Evolutionary conservation across 805 yeast species (phyloP), one percentile per base, ranked within the genome.

Genomic region (Isabelozyma heimii): DNA sequence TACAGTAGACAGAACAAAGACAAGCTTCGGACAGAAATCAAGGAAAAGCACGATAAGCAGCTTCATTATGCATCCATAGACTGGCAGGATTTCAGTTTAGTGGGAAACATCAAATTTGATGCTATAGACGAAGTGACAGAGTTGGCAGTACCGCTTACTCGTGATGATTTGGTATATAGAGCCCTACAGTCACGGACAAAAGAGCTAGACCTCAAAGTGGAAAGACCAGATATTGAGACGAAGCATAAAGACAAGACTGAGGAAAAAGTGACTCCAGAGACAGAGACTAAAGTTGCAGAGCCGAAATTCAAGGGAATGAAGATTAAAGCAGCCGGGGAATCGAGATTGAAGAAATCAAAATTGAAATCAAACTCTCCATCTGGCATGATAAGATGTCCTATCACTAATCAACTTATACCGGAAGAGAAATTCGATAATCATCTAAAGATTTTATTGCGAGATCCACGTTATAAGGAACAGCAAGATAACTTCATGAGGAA

Each of bases 21-120:
- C 7, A 61, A 57, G 17, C 33, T 46, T 4, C 56, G 50, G 64
- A 53, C 52, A 5, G 74, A 56, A 66, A 68, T 51, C 52, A 63
- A 47, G 45, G 65, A 61, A 42, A 54, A 63, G 42, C 76, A 79
- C 38, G 76, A 75, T 49, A 53, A 58, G 26, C 68, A 66, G 48
- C 54, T 82, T 5, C 84, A 79, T 40, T 89, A 77, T 66, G 89
- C 91, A 0, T 79, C 87, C 8, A 84, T 90, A 17, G 91, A 91
- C 66, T 92, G 99, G 99, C 84, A 84, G 48, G 89, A 87, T 52
- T 92, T 91, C 60, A 73, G 77, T 2, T 73, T 89, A 14, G 85
- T 89, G 7, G 89, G 84, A 44, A 82, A 85, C 2, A 73, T 91
- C 12, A 82, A 77, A 44, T 85, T 90, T 54, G 80, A 81, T 13